These are phyloP conservation scores for Prunus salicina DNA, from an alignment of 306 rosid genomes.

Conservation along the genomic window DNA sequence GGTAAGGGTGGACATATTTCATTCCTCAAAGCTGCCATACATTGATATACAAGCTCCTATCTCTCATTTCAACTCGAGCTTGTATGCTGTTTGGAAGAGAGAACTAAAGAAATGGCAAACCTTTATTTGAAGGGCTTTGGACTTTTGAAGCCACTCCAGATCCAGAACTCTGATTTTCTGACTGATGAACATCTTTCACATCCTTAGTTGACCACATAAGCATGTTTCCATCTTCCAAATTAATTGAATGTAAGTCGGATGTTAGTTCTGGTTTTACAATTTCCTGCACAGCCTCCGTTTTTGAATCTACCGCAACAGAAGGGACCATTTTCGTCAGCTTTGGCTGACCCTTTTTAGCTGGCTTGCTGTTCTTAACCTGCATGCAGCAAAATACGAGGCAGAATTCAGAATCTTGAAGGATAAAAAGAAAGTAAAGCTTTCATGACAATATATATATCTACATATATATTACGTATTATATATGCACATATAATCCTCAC, in stretches of 20 bases:
- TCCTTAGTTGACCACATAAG: constrained; percentile 24
- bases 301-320: constrained; percentile 27
- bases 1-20: not conserved
- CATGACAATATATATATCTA: not conserved
- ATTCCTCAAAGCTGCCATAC: not conserved
- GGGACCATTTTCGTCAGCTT: constrained; percentile 38
- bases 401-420: constrained; percentile 14
- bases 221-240: constrained; percentile 25
- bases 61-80: not conserved
- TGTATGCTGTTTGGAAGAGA: not conserved
- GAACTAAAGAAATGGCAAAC: constrained; percentile 29
- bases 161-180: constrained; percentile 46
- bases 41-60: not conserved
- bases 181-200: constrained; percentile 26
- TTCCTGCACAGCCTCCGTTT: constrained; percentile 28
- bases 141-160: constrained; percentile 42
- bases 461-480: not conserved
- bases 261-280: constrained; percentile 17
- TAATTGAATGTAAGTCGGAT: constrained; percentile 28
- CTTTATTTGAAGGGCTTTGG: constrained; percentile 43
- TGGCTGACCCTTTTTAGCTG: constrained; percentile 27
- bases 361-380: constrained; percentile 57
- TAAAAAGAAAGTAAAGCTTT: not conserved
- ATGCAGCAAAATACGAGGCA: constrained; percentile 14
- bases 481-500: not conserved